Evolutionary conservation across 495 filamentous ascomycete species (phyloP).

Genomic region (Geopyxis carbonaria): DNA sequence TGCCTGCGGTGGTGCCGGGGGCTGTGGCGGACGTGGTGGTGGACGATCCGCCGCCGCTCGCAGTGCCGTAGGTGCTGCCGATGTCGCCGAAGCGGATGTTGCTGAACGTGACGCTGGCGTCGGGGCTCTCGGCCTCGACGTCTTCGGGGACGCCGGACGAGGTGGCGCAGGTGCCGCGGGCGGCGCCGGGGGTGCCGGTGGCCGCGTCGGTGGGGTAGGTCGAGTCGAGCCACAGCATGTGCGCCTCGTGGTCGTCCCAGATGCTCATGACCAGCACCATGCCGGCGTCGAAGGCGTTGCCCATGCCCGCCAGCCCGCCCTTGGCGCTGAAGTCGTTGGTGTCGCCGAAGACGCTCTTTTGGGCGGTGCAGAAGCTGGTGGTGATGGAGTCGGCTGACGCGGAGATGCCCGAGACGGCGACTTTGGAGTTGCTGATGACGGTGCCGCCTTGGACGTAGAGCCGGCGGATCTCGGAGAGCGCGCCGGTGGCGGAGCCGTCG

Average conservation of each 20-base stretch:
- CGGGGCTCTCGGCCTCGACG: slow-evolving; percentile 37
- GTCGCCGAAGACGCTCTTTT: slow-evolving; percentile 47
- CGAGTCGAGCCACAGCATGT: slow-evolving; percentile 56
- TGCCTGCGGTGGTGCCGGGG: slow-evolving; percentile 9
- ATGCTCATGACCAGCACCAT: slow-evolving; percentile 64
- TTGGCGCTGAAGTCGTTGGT: slow-evolving; percentile 37
- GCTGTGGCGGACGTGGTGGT: slow-evolving; percentile 12
- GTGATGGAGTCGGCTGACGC: slow-evolving; percentile 43
- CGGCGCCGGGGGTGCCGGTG: slow-evolving; percentile 36
- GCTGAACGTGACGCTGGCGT: slow-evolving; percentile 43
- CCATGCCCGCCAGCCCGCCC: slow-evolving; percentile 46
- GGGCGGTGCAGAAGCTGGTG: slow-evolving; percentile 39
- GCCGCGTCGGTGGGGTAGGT: slow-evolving; percentile 31
- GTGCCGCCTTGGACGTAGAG: slow-evolving; percentile 54
- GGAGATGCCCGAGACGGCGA: slow-evolving; percentile 29
- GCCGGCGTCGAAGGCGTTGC: slow-evolving; percentile 35
- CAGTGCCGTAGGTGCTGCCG: slow-evolving; percentile 36
- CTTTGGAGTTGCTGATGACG: slow-evolving; percentile 41
- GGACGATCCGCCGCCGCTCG: slow-evolving; percentile 2
- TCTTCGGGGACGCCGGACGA: slow-evolving; percentile 42
- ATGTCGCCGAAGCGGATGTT: slow-evolving; percentile 57
- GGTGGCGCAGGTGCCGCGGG: slow-evolving; percentile 51
- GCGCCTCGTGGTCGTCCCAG: slow-evolving; percentile 51
- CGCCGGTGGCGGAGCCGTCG: slow-evolving; percentile 34
- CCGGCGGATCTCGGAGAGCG: slow-evolving; percentile 46